Base-by-base conservation (phyloP, 345 rosid genomes). In the Hibiscus tridactylites region DNA sequence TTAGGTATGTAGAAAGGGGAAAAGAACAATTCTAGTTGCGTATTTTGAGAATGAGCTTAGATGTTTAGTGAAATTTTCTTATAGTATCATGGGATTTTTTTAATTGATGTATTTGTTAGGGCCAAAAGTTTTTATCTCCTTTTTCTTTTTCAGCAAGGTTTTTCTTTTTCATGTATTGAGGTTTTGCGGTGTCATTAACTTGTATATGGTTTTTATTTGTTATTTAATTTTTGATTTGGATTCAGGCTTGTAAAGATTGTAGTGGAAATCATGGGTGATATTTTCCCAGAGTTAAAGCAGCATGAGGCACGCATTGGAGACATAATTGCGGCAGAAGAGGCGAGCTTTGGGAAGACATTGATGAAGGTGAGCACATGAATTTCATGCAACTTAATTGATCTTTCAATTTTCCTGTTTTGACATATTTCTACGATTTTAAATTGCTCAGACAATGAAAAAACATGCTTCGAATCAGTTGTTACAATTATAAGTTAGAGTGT, bases 261-360 rank as follows among this genome's bases (percentile, higher is more conserved):
- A 47, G 90, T 88, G 44, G 78, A 81, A 79, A 83, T 87, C 66
- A 88, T 92, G 97, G 85, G 92, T 21, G 88, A 90, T 79, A 85
- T 89, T 74, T 95, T 95, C 76, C 90, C 92, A 0, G 99, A 95
- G 87, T 74, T 95, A 79, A 88, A 84, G 79, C 89, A 89, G 70
- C 94, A 89, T 78, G 92, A 95, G 75, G 81, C 77, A 21, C 90
- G 78, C 65, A 95, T 95, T 61, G 85, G 74, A 63, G 92, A 87
- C 73, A 79, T 87, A 61, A 88, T 95, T 73, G 87, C 88, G 6
- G 88, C 80, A 65, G 99, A 95, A 77, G 99, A 95, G 83, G 83
- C 87, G 59, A 95, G 97, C 85, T 95, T 95, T 82, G 90, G 98
- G 77, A 90, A 85, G 80, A 95, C 99, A 61, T 85, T 95, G 86